phyloP scores from a whole-genome alignment of 345 rosid genomes.

The Anacardium occidentale region DNA sequence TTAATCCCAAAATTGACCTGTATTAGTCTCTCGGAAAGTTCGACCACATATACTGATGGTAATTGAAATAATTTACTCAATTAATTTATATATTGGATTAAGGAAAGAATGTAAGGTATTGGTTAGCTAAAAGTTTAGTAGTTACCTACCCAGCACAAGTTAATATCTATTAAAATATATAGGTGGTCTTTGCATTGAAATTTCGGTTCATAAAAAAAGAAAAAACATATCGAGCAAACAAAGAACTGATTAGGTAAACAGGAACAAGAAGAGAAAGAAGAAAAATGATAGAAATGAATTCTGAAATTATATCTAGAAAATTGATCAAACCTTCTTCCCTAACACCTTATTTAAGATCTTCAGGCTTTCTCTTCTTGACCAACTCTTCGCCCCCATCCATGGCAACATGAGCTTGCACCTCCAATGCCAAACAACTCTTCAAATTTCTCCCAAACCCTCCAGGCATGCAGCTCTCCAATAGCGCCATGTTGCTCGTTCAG shows the following conservation, averaged over 20 bases:
- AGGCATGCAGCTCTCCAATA: slow-evolving; percentile 1
- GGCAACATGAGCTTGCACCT: slow-evolving; percentile 25
- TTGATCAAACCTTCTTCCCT: slow-evolving; percentile 10
- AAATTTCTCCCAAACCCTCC: slow-evolving; percentile 9
- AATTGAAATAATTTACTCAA: no score
- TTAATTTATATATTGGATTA: no score
- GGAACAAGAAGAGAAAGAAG: neutral
- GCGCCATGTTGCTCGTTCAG: slow-evolving; percentile 12
- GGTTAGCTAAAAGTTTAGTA: no score
- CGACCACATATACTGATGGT: no score
- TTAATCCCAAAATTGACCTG: no score
- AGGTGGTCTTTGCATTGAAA: no score
- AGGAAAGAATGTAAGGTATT: no score
- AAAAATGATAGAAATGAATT: neutral
- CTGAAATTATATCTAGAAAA: slow-evolving; percentile 12
- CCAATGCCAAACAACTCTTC: neutral
- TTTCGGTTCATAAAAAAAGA: no score
- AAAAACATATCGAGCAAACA: neutral
- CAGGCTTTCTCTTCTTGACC: slow-evolving; percentile 27
- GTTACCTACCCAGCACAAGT: no score
- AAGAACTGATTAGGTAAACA: neutral
- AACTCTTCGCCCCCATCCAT: slow-evolving; percentile 15
- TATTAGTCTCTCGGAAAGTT: no score
- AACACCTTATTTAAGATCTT: slow-evolving; percentile 16
- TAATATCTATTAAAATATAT: no score